Evolutionary conservation across 352 stramenopile species (phyloP), one percentile per base, ranked within the genome.

Genomic region (Globisporangium barbulae): DNA sequence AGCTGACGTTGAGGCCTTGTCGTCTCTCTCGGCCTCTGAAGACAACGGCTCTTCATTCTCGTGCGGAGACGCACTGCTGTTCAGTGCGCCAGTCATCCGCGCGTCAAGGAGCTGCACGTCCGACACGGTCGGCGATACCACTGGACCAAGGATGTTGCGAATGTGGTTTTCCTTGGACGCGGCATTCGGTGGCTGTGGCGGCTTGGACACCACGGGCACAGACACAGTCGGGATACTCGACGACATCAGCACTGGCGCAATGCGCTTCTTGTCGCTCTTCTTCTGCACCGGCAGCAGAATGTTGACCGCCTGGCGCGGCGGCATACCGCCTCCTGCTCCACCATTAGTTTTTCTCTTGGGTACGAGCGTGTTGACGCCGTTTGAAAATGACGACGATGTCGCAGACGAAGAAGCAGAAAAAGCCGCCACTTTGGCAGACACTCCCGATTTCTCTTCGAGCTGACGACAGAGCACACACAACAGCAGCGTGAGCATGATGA

Each of bases 141-240:
- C 85, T 10, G 83, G 83, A 4, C 78, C 76, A 6, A 90, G 72
- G 61, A 92, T 92, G 49, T 92, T 90, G 37, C 80, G 79, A 60
- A 92, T 92, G 53, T 90, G 86, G 72, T 90, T 90, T n/a, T 83
- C 70, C n/a, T 75, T 76, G 15, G 81, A 92, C 7, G 79, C 81
- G 39, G 79, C 59, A 61, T 89, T 88, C n/a, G 50, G 37, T 17
- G 50, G 19, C n/a, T 41, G 5, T 41, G 17, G 12, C 17, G 53
- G 4, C 52, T 58, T 35, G 5, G 52, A 45, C 10, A 28, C 7
- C 31, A 58, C 31, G 19, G 39, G 39, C 12, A 33, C 35, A 25
- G 60, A 59, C 19, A 68, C 57, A 17, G 6, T 25, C 37, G 37
- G 9, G 41, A 62, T 76, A 48, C 42, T 73, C 75, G 70, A 44